These are phyloP conservation scores for Brettanomyces bruxellensis DNA, from an alignment of 805 yeast species.

Conservation along the genomic window DNA sequence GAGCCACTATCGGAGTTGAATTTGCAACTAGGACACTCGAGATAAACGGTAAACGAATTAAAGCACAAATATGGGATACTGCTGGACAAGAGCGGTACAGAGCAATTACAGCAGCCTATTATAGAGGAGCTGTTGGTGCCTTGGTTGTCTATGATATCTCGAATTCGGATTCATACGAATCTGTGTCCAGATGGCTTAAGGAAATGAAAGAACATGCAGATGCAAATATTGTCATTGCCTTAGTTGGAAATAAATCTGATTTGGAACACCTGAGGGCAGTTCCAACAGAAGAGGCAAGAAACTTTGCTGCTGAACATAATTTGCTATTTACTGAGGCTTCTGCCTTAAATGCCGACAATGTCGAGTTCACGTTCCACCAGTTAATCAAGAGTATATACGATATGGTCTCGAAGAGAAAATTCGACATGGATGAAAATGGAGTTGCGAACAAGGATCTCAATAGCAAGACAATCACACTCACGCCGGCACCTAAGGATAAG, in stretches of 20 bases:
- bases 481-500: constrained; percentile 86
- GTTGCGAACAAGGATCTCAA: constrained; percentile 36
- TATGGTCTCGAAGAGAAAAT: constrained; percentile 88
- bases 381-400: constrained; percentile 88
- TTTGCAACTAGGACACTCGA: constrained; percentile 94
- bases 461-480: constrained; percentile 87
- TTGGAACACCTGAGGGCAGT: constrained; percentile 89
- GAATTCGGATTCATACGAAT: constrained; percentile 79
- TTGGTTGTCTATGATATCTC: constrained; percentile 91
- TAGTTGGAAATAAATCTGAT: constrained; percentile 89
- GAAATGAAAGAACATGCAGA: constrained; percentile 88
- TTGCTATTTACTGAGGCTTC: constrained; percentile 92
- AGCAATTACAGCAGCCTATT: constrained; percentile 95
- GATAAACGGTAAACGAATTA: constrained; percentile 73
- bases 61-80: constrained; percentile 96
- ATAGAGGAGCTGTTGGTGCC: constrained; percentile 98
- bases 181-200: constrained; percentile 81
- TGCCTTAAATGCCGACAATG: constrained; percentile 90
- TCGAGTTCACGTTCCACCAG: constrained; percentile 89
- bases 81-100: constrained; percentile 99
- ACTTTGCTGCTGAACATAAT: constrained; percentile 87
- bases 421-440: constrained; percentile 67
- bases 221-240: constrained; percentile 88
- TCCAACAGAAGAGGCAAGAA: constrained; percentile 95
- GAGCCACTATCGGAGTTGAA: constrained; percentile 96